Evolutionary conservation across 345 rosid genomes (phyloP), one percentile per base, ranked within the genome.

Genomic region (Hypericum androsaemum): DNA sequence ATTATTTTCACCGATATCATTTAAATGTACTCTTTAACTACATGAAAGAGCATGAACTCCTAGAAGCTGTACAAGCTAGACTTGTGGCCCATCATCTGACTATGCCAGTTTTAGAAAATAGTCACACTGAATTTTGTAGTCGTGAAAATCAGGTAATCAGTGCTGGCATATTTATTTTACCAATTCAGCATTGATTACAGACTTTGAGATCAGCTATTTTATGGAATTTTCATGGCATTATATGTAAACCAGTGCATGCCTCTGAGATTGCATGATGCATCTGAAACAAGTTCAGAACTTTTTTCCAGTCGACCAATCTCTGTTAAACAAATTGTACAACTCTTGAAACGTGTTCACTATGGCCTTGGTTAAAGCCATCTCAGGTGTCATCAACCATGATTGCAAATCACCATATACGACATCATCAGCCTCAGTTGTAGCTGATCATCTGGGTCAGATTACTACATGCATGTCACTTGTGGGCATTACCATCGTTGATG

Each of bases 31-130:
- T 10, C 12, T 47, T 32, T 41, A 14, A 37, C 42, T 75, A 67
- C 57, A 92, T 96, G 73, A 94, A 92, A 56, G 98, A 88, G 54
- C 66, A 82, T 58, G 83, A 81, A 60, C 94, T 92, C 48, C 69
- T 92, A 61, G 86, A 85, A 77, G 88, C 82, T 7, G 97, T 92
- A 49, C 98, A 92, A 74, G 79, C 83, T 63, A 85, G 86, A 71
- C 94, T 92, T 42, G 80, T 67, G 17, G 71, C 78, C 60, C 95
- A 92, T 71, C 94, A 94, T 36, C 73, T 85, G 63, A 92, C 98
- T 44, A 84, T 94, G 60, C 97, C 98, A 51, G 73, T 88, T 51
- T 74, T 92, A 43, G 98, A 97, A 64, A 92, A 92, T 60, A 81
- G 88, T 79, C 96, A 83, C 61, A 76, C 59, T 8, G 90, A 92